Conservation (phyloP, 305 asterid species). For the Solanum hybrid region DNA sequence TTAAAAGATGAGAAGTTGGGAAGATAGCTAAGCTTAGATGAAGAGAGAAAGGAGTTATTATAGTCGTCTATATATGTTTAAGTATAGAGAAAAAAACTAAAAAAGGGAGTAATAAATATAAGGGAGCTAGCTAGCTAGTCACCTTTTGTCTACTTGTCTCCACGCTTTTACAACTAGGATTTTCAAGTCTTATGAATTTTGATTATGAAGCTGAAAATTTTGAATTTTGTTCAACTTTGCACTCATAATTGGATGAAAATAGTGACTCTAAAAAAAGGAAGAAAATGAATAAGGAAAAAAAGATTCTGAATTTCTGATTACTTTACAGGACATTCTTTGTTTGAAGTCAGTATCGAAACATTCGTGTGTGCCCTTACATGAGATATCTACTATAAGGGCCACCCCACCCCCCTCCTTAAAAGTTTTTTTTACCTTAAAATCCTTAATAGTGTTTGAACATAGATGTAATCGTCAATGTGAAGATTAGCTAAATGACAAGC, state of each 20-base stretch:
- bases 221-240: not conserved
- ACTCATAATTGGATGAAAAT: not conserved
- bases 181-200: not conserved
- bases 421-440: not conserved
- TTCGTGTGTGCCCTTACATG: not conserved
- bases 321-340: not conserved
- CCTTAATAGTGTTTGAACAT: not conserved
- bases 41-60: not conserved
- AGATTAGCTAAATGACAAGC: not conserved
- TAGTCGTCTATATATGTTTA: not conserved
- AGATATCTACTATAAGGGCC: not conserved
- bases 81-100: not conserved
- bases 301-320: not conserved
- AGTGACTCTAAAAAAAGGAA: not conserved
- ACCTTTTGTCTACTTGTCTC: constrained; percentile 40
- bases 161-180: constrained; percentile 18
- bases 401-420: not conserved
- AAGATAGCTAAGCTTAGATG: not conserved
- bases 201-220: not conserved
- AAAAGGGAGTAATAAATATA: constrained; percentile 37
- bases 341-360: not conserved
- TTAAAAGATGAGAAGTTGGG: not conserved
- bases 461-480: not conserved
- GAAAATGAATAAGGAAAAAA: not conserved
- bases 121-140: constrained; percentile 3